Conservation (phyloP, 257 asterid species). For the Solanum commersonii region DNA sequence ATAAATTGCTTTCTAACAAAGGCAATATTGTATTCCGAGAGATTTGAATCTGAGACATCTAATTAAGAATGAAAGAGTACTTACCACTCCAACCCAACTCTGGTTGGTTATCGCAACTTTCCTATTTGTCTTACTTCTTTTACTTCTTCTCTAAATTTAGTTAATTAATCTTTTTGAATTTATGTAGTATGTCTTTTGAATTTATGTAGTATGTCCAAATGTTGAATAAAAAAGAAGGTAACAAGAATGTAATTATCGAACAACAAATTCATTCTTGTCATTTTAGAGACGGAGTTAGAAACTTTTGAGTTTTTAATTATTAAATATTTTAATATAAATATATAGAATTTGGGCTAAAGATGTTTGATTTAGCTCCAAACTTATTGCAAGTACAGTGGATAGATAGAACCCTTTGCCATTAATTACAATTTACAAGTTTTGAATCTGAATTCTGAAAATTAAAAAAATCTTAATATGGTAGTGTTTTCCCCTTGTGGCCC, state of each 20-base stretch:
- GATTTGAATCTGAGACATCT: too few relatives aligned
- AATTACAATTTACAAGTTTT: not conserved
- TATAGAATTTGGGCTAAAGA: not conserved
- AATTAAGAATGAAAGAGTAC: too few relatives aligned
- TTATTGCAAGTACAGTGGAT: not conserved
- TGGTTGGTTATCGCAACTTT: not conserved
- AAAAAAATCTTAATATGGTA: not conserved
- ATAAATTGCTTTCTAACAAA: too few relatives aligned
- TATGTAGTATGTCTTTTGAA: not conserved
- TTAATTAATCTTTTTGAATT: not conserved
- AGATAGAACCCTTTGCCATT: not conserved
- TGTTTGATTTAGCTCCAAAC: not conserved
- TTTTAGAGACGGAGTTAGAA: not conserved
- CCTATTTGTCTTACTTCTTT: not conserved
- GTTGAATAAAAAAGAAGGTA: not conserved
- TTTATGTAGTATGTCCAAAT: not conserved
- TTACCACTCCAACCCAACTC: too few relatives aligned
- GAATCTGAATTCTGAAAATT: not conserved
- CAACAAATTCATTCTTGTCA: not conserved
- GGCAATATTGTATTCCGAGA: accelerated
- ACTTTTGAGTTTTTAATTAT: too few relatives aligned
- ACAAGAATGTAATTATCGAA: not conserved
- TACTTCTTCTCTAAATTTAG: not conserved
- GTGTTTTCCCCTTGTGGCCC: not conserved
- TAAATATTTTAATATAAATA: not conserved